These are phyloP conservation scores for Candida xyloterini DNA, from an alignment of 805 yeast genomes.

Conservation along the genomic window DNA sequence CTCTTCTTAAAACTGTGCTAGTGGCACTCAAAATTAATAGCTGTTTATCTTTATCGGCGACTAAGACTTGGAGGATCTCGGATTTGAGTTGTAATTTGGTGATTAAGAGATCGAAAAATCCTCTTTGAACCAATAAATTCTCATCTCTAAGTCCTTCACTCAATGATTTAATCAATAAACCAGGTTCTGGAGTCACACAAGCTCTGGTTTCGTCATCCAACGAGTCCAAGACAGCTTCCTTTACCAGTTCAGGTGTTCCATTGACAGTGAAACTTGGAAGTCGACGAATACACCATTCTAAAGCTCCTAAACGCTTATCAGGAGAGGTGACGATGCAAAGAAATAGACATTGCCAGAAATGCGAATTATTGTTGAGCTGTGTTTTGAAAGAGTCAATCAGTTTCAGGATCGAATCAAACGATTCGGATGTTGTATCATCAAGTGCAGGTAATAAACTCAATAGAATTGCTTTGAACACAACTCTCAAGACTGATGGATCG, in stretches of 20 bases:
- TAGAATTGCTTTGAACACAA: constrained; percentile 64
- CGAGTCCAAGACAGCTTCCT: constrained; percentile 21
- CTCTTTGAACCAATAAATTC: constrained; percentile 75
- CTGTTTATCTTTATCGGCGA: constrained; percentile 53
- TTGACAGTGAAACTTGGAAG: constrained; percentile 53
- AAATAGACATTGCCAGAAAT: constrained; percentile 86
- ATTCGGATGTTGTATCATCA: constrained; percentile 90
- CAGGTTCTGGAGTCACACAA: constrained; percentile 73
- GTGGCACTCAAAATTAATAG: constrained; percentile 61
- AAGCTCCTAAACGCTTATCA: constrained; percentile 80
- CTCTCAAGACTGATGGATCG: constrained; percentile 46
- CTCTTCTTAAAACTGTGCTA: constrained; percentile 69
- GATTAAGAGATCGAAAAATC: constrained; percentile 78
- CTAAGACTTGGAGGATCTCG: constrained; percentile 46
- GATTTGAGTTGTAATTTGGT: constrained; percentile 66
- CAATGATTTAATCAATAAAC: constrained; percentile 72
- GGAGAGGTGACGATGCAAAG: constrained; percentile 72
- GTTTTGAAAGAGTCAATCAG: constrained; percentile 59
- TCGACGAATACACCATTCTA: constrained; percentile 66
- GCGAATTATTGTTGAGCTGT: constrained; percentile 59
- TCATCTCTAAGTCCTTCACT: constrained; percentile 64
- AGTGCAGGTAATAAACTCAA: constrained; percentile 80
- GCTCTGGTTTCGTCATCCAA: constrained; percentile 47
- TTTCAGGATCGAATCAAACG: constrained; percentile 56
- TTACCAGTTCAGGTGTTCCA: constrained; percentile 10